These are phyloP conservation scores for Ophiocordyceps sinensis DNA, from an alignment of 2,329 filamentous ascomycete genomes.

Conservation along the genomic window DNA sequence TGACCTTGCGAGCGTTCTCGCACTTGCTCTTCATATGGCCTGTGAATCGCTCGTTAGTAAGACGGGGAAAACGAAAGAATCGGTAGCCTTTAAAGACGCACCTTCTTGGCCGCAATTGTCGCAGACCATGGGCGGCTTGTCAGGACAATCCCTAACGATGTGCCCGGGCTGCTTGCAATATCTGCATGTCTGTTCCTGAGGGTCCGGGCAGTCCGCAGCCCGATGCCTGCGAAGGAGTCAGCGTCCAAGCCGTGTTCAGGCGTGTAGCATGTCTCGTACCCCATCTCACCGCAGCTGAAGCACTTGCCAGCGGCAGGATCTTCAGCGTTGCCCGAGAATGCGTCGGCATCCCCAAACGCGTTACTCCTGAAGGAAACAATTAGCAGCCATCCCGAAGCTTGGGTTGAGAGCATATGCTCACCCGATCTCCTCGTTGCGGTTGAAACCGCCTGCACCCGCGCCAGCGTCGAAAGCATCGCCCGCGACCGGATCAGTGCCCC, in stretches of 20 bases:
- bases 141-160: conserved; percentile 47
- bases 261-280: not conserved
- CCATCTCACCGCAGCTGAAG: not conserved
- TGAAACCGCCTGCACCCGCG: too few species aligned
- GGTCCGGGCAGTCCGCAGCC: conserved; percentile 20
- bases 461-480: too few species aligned
- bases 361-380: not conserved
- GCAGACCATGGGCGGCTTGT: conserved; percentile 40
- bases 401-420: too few species aligned
- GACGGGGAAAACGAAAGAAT: too few species aligned
- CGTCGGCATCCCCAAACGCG: not conserved
- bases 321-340: not conserved
- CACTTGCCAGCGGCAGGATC: not conserved
- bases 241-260: not conserved
- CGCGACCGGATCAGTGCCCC: too few species aligned
- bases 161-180: conserved; percentile 38
- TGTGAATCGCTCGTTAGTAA: conserved; percentile 10
- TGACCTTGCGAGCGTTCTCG: conserved; percentile 43
- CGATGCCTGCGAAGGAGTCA: conserved; percentile 11
- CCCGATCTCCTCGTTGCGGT: too few species aligned
- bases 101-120: conserved; percentile 48
- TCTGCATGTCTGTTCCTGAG: conserved; percentile 19
- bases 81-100: conserved; percentile 13
- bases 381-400: not conserved
- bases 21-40: conserved; percentile 44